A percentile compares a stretch with the other conserved stretches of the same genome.
Conservation (phyloP, 768 basidiomycete species). For the Candolleomyces eurysporus region DNA sequence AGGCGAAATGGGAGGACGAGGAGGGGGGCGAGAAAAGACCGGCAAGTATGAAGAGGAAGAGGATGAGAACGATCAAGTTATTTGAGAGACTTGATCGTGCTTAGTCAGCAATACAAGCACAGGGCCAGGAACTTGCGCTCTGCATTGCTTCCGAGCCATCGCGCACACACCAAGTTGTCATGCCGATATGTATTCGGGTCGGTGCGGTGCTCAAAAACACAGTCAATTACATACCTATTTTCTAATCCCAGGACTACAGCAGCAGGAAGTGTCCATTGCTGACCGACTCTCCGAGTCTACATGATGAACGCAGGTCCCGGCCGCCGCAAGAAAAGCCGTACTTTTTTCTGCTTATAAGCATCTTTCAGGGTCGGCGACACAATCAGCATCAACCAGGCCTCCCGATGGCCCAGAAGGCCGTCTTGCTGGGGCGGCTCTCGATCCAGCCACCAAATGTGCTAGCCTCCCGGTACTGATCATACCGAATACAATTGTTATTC, state of each 20-base stretch:
- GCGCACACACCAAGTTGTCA: not conserved
- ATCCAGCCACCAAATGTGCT: too few relatives aligned
- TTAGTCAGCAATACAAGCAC: conserved; percentile 1
- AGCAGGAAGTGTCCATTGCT: too few relatives aligned
- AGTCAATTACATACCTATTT: too few relatives aligned
- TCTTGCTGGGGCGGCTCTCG: too few relatives aligned
- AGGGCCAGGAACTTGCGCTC: not conserved
- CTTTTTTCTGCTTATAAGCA: not conserved
- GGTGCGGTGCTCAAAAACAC: not conserved
- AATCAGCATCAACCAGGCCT: not conserved
- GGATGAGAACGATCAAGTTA: not conserved
- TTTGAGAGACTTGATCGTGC: conserved; percentile 1
- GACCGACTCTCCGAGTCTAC: too few relatives aligned
- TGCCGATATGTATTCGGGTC: not conserved
- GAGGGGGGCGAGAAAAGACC: not conserved
- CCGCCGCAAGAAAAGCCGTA: not conserved
- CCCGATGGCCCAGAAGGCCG: too few relatives aligned
- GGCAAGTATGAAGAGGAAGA: not conserved
- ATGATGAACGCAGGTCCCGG: too few relatives aligned
- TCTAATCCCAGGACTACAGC: too few relatives aligned
- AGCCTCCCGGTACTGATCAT: too few relatives aligned
- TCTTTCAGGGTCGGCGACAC: not conserved
- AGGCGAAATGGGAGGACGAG: not conserved
- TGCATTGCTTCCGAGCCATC: not conserved
- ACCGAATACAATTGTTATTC: too few relatives aligned